Percentiles rank a stretch among this genome's conserved stretches.
phyloP scores from a whole-genome alignment of 768 basidiomycete genomes.

The Jaapia argillacea region DNA sequence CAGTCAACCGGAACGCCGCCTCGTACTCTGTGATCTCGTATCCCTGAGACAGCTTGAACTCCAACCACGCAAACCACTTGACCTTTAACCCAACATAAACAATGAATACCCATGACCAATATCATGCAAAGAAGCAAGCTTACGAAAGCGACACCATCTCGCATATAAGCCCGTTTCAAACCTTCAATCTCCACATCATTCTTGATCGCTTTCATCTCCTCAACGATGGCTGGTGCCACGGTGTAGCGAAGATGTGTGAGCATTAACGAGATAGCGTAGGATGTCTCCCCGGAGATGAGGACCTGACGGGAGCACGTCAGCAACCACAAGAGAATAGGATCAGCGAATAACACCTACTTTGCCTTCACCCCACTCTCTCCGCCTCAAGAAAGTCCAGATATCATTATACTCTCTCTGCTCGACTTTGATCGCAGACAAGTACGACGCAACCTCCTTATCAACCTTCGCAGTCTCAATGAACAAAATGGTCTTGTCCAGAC shows the following conservation, averaged over 20 bases:
- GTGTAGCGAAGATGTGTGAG: slow-evolving; percentile 77
- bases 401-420: slow-evolving; percentile 61
- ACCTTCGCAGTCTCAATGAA: slow-evolving; percentile 71
- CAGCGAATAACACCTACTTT: slow-evolving; percentile 32
- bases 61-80: slow-evolving; percentile 87
- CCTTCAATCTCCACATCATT: slow-evolving; percentile 82
- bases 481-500: slow-evolving; percentile 47
- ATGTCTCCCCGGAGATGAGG: slow-evolving; percentile 63
- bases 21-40: slow-evolving; percentile 89
- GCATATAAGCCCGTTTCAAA: slow-evolving; percentile 71
- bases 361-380: slow-evolving; percentile 70
- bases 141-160: slow-evolving; percentile 82
- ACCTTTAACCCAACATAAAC: slow-evolving; percentile 29
- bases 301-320: no score
- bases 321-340: slow-evolving; percentile 1
- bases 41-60: slow-evolving; percentile 63
- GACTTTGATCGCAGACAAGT: slow-evolving; percentile 48
- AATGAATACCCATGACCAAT: background rate
- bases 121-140: slow-evolving; percentile 6
- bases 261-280: slow-evolving; percentile 80
- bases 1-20: slow-evolving; percentile 74
- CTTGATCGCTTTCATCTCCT: slow-evolving; percentile 80
- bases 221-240: slow-evolving; percentile 56
- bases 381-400: slow-evolving; percentile 70
- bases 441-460: slow-evolving; percentile 42